Percentiles rank a stretch among this genome's conserved stretches.
Evolutionary conservation across 305 asterid genomes (phyloP).

Genomic region (Nicotiana rustica): DNA sequence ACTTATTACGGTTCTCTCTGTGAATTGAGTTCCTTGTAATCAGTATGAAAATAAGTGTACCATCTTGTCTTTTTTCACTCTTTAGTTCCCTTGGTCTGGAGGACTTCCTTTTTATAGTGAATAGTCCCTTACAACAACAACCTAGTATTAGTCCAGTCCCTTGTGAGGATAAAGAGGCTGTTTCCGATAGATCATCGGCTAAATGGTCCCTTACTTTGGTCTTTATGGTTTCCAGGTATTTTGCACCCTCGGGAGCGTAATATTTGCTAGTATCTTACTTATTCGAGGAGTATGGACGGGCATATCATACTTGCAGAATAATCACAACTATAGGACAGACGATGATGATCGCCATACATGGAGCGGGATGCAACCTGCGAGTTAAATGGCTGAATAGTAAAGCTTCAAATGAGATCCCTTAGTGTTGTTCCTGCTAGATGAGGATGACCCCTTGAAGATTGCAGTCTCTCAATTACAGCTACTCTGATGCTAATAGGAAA

Average conservation of each 20-base stretch:
- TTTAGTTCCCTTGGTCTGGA: not conserved
- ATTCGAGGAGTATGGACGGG: constrained; percentile 87
- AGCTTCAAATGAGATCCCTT: constrained; percentile 21
- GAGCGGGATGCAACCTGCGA: constrained; percentile 64
- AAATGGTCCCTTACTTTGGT: not conserved
- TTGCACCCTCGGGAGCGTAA: constrained; percentile 88
- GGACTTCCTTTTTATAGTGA: not conserved
- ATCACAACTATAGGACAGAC: constrained; percentile 58
- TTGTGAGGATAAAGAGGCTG: too few species aligned
- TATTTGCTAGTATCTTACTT: constrained; percentile 73
- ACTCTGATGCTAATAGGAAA: not conserved
- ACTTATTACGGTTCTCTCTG: not conserved
- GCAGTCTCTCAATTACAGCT: not conserved
- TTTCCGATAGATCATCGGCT: too few species aligned
- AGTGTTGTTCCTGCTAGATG: not conserved
- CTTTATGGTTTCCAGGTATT: constrained; percentile 60
- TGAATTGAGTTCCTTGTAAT: not conserved
- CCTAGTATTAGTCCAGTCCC: too few species aligned
- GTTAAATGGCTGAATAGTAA: not conserved
- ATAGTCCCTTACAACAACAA: too few species aligned
- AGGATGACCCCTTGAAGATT: not conserved
- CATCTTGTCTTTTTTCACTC: not conserved
- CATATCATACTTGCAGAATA: constrained; percentile 74
- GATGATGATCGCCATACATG: constrained; percentile 77
- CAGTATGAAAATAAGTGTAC: not conserved